A percentile compares a stretch with the other conserved stretches of the same genome.
These are phyloP conservation scores for Chalaropsis thielavioides DNA, from an alignment of 2,329 filamentous ascomycete species.

Conservation along the genomic window DNA sequence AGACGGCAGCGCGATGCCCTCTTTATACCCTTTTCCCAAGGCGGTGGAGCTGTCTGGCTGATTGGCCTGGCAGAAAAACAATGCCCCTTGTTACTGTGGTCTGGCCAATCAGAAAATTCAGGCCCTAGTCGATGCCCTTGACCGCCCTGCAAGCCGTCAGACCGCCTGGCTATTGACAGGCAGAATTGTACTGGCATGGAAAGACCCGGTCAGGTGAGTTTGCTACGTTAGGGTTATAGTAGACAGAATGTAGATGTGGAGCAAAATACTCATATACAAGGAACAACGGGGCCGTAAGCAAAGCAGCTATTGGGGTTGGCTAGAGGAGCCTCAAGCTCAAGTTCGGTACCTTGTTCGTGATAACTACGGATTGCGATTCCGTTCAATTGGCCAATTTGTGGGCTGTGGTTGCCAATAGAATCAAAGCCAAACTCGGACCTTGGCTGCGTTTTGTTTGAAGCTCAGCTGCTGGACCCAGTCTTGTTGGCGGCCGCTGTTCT, in stretches of 20 bases:
- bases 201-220: no score
- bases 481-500: neutral
- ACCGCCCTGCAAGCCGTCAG: neutral
- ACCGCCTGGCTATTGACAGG: neutral
- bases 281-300: neutral
- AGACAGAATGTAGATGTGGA: no score
- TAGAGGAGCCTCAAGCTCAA: neutral
- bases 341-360: neutral
- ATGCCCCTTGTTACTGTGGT: neutral
- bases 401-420: neutral
- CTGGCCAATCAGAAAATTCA: neutral
- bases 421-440: neutral
- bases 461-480: neutral
- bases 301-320: neutral
- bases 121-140: neutral
- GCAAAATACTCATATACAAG: neutral
- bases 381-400: neutral
- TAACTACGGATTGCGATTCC: neutral
- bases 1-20: neutral
- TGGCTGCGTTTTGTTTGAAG: no score
- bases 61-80: conserved; percentile 2
- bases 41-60: neutral
- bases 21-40: conserved; percentile 9
- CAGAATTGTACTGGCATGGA: neutral
- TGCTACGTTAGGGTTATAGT: neutral